Base-by-base conservation (phyloP, 2,329 filamentous ascomycete species). In the Incumbomyces lentus region DNA sequence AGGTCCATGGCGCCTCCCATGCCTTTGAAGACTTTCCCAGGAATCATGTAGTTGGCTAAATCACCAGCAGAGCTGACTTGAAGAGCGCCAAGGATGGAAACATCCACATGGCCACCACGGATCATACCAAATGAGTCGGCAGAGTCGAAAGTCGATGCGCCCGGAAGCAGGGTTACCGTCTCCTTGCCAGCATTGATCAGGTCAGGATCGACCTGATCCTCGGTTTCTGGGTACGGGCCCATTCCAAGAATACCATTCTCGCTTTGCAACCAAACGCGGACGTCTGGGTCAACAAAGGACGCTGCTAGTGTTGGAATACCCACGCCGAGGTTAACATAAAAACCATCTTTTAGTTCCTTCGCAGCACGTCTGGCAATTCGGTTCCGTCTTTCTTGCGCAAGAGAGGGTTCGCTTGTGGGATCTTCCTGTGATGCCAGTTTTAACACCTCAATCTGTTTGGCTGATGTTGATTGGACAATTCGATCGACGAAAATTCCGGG, bases 41-140 rank as follows among this genome's bases (percentile, higher is more conserved):
- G 86, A 52, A 93, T 84, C 82, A 92, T 92, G 72, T 86, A 93
- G 66, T 92, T 92, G 38, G 86, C 86, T 44, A 93, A 67, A 60
- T 93, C 86, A 19, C 86, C 86, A 2, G 76, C 72, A 0, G 84
- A 84, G 53, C 79, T 82, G 17, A 92, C 86, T 68, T 93, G 84
- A 54, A 90, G 78, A 1, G 86, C 82, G 2, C 86, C 86, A 0
- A 93, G 75, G 58, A 93, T 87, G 0, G 84, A 87, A 4, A 93
- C 81, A 59, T 93, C 82, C 35, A 93, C 81, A 58, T 88, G 84
- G 0, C 86, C 86, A 43, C 85, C 84, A 10, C 86, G 78, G 56
- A 93, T 93, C 86, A 92, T 92, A 55, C 77, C 80, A 59, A 93
- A 93, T 1, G 83, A 88, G 64, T 92, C 86, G 52, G 82, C 75